Evolutionary conservation across 345 rosid genomes (phyloP).

Genomic region (Salix caprea): DNA sequence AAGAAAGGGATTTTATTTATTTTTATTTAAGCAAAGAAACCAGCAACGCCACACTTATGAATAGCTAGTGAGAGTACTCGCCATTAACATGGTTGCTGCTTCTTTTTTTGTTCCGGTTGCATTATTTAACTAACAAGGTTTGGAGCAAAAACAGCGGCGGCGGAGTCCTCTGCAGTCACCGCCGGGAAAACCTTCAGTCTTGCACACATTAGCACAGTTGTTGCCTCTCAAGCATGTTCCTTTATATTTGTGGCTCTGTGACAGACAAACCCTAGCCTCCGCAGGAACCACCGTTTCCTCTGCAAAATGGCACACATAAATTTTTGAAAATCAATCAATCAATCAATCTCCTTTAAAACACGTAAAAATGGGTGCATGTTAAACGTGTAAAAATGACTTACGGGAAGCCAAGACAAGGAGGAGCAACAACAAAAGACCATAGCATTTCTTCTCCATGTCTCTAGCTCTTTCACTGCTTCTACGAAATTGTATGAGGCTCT

Average conservation of each 20-base stretch:
- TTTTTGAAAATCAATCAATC: background rate
- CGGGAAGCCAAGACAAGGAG: slow-evolving; percentile 32
- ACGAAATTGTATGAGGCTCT: too few species aligned
- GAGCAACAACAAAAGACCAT: slow-evolving; percentile 23
- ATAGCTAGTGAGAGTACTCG: too few species aligned
- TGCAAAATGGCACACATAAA: background rate
- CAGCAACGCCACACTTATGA: too few species aligned
- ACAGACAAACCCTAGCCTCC: slow-evolving; percentile 33
- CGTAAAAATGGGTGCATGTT: too few species aligned
- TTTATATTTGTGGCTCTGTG: slow-evolving; percentile 30
- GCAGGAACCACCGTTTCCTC: slow-evolving; percentile 21
- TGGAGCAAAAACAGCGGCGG: slow-evolving; percentile 38
- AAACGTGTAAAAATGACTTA: background rate
- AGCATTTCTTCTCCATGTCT: slow-evolving; percentile 12
- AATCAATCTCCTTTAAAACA: background rate
- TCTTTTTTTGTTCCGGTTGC: too few species aligned
- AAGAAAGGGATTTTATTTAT: too few species aligned
- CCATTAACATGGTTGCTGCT: too few species aligned
- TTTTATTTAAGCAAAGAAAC: too few species aligned
- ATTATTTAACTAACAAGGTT: slow-evolving; percentile 11
- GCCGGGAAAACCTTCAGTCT: slow-evolving; percentile 34
- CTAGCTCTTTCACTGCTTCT: background rate
- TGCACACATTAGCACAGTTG: slow-evolving; percentile 39
- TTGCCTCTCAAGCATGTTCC: slow-evolving; percentile 18
- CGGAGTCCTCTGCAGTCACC: slow-evolving; percentile 34